A percentile compares a stretch with the other conserved stretches of the same genome.
phyloP scores from a whole-genome alignment of 768 basidiomycete genomes.

The Tricholoma furcatifolium region DNA sequence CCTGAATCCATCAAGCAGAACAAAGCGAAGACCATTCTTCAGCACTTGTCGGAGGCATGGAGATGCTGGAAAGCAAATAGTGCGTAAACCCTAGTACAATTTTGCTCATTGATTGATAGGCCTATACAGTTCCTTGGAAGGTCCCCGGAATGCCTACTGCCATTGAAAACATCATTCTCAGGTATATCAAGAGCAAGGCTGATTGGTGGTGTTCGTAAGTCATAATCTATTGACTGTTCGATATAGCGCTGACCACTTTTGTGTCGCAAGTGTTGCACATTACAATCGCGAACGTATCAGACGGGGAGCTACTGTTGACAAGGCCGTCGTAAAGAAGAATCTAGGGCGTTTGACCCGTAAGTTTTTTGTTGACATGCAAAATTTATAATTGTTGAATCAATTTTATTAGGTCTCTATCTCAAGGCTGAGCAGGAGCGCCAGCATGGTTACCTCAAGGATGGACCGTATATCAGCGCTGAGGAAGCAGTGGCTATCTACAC shows the following conservation, averaged over 20 bases:
- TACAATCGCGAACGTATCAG: conserved; percentile 98
- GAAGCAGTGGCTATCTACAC: conserved; percentile 99
- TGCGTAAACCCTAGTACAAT: conserved; percentile 28
- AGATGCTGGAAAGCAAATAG: conserved; percentile 95
- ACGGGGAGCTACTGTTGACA: conserved; percentile 95
- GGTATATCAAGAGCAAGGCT: conserved; percentile 99
- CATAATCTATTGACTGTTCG: neutral
- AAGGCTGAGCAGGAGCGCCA: conserved; percentile 99
- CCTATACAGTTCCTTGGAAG: conserved; percentile 85
- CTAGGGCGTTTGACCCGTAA: conserved; percentile 92
- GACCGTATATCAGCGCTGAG: conserved; percentile 97
- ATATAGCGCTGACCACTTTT: conserved; percentile 4
- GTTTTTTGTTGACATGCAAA: conserved; percentile 19
- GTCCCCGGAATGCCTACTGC: conserved; percentile 99
- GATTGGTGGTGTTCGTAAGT: conserved; percentile 97
- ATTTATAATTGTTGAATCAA: conserved; percentile 8
- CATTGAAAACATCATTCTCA: conserved; percentile 97
- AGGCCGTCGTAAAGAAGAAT: conserved; percentile 99
- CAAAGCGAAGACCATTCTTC: conserved; percentile 99
- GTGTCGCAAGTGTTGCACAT: conserved; percentile 72
- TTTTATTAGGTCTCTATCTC: conserved; percentile 70
- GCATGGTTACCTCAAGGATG: conserved; percentile 98
- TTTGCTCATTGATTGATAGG: conserved; percentile 2
- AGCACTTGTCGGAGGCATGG: conserved; percentile 98
- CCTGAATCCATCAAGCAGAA: conserved; percentile 99